Conservation (phyloP, 2,329 filamentous ascomycete genomes). For the Neofusicoccum parvum region DNA sequence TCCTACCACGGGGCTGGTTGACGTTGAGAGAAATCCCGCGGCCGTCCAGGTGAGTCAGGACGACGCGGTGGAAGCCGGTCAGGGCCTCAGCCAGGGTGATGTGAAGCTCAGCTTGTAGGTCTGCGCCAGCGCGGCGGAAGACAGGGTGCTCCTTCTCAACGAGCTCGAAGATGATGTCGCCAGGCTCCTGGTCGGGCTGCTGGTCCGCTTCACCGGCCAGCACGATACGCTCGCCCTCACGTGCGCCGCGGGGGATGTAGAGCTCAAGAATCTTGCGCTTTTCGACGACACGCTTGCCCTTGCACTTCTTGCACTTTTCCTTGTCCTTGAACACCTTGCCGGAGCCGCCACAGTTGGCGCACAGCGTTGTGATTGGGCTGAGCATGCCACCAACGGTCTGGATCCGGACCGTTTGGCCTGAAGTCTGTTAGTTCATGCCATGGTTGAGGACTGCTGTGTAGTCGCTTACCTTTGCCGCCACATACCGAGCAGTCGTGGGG, state of each 20-base stretch:
- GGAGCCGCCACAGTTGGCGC: slow-evolving; percentile 81
- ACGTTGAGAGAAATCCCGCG: slow-evolving; percentile 82
- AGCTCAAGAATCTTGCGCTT: slow-evolving; percentile 95
- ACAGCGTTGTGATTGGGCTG: slow-evolving; percentile 71
- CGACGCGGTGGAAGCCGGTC: slow-evolving; percentile 85
- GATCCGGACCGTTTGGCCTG: slow-evolving; percentile 57
- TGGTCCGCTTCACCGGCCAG: slow-evolving; percentile 95
- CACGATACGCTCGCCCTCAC: slow-evolving; percentile 83
- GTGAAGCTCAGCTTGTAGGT: slow-evolving; percentile 79
- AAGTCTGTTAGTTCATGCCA: slow-evolving; percentile 25
- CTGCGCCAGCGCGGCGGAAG: slow-evolving; percentile 81
- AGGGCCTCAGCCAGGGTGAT: slow-evolving; percentile 83
- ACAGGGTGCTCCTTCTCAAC: slow-evolving; percentile 77
- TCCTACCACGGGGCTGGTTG: slow-evolving; percentile 69
- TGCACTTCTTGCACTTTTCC: slow-evolving; percentile 98
- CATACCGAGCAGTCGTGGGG: slow-evolving; percentile 80
- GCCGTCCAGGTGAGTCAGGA: slow-evolving; percentile 90
- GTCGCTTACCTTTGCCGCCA: slow-evolving; percentile 66
- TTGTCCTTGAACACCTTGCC: slow-evolving; percentile 91
- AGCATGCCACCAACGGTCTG: slow-evolving; percentile 57
- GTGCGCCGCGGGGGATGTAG: slow-evolving; percentile 83
- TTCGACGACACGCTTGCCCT: slow-evolving; percentile 82
- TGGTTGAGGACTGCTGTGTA: neutral
- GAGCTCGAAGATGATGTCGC: slow-evolving; percentile 89
- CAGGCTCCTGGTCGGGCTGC: slow-evolving; percentile 81